Percentiles rank a stretch among this genome's conserved stretches.
Evolutionary conservation across 2,329 filamentous ascomycete genomes (phyloP).

Genomic region (Penicillium sp.): DNA sequence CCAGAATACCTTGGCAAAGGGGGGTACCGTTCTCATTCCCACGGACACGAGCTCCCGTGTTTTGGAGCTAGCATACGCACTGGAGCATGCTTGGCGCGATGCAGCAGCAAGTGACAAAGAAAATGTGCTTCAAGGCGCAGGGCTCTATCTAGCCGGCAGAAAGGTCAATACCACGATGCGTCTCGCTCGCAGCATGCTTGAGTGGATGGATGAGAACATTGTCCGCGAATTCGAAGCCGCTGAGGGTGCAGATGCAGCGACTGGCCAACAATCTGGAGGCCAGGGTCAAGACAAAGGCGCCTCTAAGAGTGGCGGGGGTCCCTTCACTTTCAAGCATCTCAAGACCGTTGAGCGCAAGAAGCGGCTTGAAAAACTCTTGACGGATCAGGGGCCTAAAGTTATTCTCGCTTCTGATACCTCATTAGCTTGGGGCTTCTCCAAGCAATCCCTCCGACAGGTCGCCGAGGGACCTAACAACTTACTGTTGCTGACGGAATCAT

Average conservation of each 20-base stretch:
- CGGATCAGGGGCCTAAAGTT: constrained; percentile 63
- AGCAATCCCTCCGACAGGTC: constrained; percentile 73
- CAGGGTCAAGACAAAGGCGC: constrained; percentile 43
- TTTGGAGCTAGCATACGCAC: constrained; percentile 84
- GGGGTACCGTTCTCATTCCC: constrained; percentile 90
- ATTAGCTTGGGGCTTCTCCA: constrained; percentile 93
- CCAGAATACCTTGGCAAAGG: constrained; percentile 74
- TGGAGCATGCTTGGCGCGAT: constrained; percentile 88
- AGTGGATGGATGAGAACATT: constrained; percentile 98
- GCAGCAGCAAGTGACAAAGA: constrained; percentile 60
- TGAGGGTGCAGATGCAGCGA: constrained; percentile 44
- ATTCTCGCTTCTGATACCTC: constrained; percentile 90
- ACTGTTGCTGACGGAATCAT: constrained; percentile 80
- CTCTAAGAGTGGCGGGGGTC: constrained; percentile 62
- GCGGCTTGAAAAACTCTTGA: constrained; percentile 73
- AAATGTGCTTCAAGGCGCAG: constrained; percentile 55
- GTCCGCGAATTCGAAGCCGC: constrained; percentile 84
- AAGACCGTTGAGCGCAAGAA: constrained; percentile 80
- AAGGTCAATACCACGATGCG: constrained; percentile 88
- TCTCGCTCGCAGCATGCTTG: constrained; percentile 91
- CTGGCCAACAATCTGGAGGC: constrained; percentile 40
- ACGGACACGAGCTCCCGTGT: constrained; percentile 95
- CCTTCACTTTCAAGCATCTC: constrained; percentile 88
- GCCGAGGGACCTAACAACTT: constrained; percentile 80
- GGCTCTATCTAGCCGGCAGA: constrained; percentile 80